phyloP scores from a whole-genome alignment of 805 yeast species.

The Candida nemodendra region DNA sequence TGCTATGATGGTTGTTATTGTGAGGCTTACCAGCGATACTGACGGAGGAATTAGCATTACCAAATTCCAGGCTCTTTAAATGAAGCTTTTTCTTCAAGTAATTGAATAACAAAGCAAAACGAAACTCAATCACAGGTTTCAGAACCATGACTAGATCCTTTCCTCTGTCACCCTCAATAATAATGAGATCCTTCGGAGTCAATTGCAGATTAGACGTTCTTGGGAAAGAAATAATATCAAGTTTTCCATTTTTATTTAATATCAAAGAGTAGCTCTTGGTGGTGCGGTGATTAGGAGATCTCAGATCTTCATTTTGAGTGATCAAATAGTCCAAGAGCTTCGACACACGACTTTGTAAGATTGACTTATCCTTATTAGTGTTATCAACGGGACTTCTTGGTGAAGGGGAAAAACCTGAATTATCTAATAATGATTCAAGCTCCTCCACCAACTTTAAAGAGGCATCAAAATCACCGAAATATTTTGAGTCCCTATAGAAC shows the following conservation, averaged over 20 bases:
- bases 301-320: conserved; percentile 45
- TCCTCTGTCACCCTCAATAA: conserved; percentile 83
- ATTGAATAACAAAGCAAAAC: conserved; percentile 68
- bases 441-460: conserved; percentile 40
- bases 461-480: conserved; percentile 49
- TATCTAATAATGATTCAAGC: conserved; percentile 30
- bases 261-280: conserved; percentile 37
- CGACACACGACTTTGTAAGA: conserved; percentile 25
- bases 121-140: conserved; percentile 60
- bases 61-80: conserved; percentile 46
- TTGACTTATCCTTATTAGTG: conserved; percentile 6
- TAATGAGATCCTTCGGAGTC: conserved; percentile 62
- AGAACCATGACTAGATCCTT: conserved; percentile 73
- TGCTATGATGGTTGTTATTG: conserved; percentile 26
- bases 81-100: conserved; percentile 74
- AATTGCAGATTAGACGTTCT: conserved; percentile 59
- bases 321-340: conserved; percentile 39
- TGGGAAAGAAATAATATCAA: conserved; percentile 69
- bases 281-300: conserved; percentile 30
- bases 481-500: conserved; percentile 48
- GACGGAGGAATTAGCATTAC: conserved; percentile 26
- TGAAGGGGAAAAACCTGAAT: conserved; percentile 14
- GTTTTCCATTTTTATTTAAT: conserved; percentile 40
- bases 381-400: conserved; percentile 18
- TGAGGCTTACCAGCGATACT: conserved; percentile 10